Base-by-base conservation (phyloP, 352 stramenopile species). In the Phytophthora palmivora region DNA sequence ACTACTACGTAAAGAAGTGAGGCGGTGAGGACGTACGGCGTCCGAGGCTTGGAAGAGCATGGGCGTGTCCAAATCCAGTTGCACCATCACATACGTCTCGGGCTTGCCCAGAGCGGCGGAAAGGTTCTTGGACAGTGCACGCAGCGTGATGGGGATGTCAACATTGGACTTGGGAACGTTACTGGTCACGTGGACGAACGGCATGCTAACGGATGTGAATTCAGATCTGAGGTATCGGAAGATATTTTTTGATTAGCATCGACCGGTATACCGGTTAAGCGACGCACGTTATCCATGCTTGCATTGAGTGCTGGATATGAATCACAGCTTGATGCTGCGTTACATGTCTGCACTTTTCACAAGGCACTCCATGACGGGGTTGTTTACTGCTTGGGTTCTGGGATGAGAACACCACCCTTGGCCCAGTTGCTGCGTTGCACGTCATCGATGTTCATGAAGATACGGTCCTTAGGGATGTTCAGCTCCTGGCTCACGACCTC, bases 391-490 rank as follows among this genome's bases (percentile, higher is more conserved):
- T 75, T 77, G 32, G 58, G 72, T 30, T 71, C 59, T 1, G 67
- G 57, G 16, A 76, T 75, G 32, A 80, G 53, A 21, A 75, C 62
- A 32, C 75, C 76, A 34, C 62, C 57, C 53, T 72, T 79, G 37
- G 59, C 76, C 68, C 76, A 87, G 63, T 85, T 83, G 26, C 61
- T 70, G 59, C 68, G 73, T 48, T 56, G 59, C 41, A 85, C 59
- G 57, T 84, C 74, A 63, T 79, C 70, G 7, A 88, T 63, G 39
- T 78, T 86, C 68, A 88, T 82, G 62, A 76, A 88, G 58, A 86
- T 77, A 44, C 78, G 78, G 16, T 70, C 71, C 19, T 21, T 56
- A 7, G 72, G 65, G 11, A 88, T 59, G 38, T 58, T 63, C 21
- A 88, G 51, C 46, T 71, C 71, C 39, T 75, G 57, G 46, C 68